Evolutionary conservation across 2,329 filamentous ascomycete species (phyloP).

Genomic region (Thielaviopsis punctulata): DNA sequence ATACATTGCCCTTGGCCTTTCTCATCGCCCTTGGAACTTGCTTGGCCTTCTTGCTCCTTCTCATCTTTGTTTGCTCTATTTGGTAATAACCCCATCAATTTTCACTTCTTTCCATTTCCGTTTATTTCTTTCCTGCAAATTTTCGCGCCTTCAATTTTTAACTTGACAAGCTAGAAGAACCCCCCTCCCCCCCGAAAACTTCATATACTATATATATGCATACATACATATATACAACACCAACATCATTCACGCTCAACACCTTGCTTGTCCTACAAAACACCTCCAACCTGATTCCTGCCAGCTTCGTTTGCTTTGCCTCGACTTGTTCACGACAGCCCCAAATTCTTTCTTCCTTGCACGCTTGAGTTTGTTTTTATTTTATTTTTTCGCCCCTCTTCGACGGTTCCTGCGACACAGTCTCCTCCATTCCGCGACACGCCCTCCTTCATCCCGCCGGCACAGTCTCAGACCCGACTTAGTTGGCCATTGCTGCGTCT

Average conservation of each 20-base stretch:
- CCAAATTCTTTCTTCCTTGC: not conserved
- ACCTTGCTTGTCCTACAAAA: not conserved
- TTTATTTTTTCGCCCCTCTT: not conserved
- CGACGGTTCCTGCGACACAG: too few relatives aligned
- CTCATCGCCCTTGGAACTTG: too few relatives aligned
- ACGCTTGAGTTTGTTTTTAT: not conserved
- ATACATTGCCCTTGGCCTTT: not conserved
- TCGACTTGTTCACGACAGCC: not conserved
- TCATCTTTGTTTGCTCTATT: not conserved
- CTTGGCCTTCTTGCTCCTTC: too few relatives aligned
- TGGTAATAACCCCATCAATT: not conserved
- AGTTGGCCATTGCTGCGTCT: not conserved
- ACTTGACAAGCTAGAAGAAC: too few relatives aligned
- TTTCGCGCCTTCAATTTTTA: too few relatives aligned
- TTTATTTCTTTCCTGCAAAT: too few relatives aligned
- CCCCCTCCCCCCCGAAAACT: too few relatives aligned
- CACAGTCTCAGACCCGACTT: not conserved
- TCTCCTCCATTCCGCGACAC: too few relatives aligned
- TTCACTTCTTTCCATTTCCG: not conserved
- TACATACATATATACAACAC: too few relatives aligned
- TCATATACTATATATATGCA: too few relatives aligned
- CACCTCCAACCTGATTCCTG: too few relatives aligned
- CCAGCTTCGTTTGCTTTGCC: not conserved
- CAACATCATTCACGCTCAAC: not conserved
- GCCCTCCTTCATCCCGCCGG: not conserved